Base-by-base conservation (phyloP, 1,284 basidiomycete genomes). In the Boletellus deceptivus region DNA sequence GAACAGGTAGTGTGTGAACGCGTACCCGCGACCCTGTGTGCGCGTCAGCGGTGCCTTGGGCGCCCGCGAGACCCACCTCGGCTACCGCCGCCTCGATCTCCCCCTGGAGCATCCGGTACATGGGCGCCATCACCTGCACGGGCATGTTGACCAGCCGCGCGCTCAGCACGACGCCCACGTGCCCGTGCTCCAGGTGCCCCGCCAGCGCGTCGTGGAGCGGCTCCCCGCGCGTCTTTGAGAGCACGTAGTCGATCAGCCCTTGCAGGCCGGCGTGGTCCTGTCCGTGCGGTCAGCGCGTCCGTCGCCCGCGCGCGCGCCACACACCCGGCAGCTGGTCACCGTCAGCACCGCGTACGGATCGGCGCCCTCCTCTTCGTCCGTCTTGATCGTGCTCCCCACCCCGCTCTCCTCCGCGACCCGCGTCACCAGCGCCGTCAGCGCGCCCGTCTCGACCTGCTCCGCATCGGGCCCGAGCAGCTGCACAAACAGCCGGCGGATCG, bases 71-170 rank as follows among this genome's bases (percentile, higher is more conserved):
- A 74, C 79, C 46, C 53, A 87, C 87, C 47, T 87, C 81, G 39
- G 79, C 75, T 34, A 79, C 68, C 2, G 87, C 88, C 71, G 75
- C 81, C 45, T 82, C 73, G n/a, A 95, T 74, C 65, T 98, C 93
- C 42, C 88, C 83, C 0, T 76, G 72, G 20, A 97, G 76, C 88
- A 96, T 92, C 48, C 78, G 77, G 70, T 94, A 96, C 83, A 95
- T 87, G 2, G 91, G 93, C 11, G 92, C 88, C 17, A 94, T 79
- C 37, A 93, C 82, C 59, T 96, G 90, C 4, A 92, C 84, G 0
- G 94, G 94, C 82, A 98, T 93, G 68, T 97, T 98, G 61, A 95
- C 79, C 50, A 97, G 75, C 2, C 94, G 79, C 64, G 96, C 91
- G 53, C 86, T 90, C 59, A 97, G 75, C 13, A 96, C 77, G 18